Conservation (phyloP, 805 yeast species). For the Zygosaccharomyces bailii region DNA sequence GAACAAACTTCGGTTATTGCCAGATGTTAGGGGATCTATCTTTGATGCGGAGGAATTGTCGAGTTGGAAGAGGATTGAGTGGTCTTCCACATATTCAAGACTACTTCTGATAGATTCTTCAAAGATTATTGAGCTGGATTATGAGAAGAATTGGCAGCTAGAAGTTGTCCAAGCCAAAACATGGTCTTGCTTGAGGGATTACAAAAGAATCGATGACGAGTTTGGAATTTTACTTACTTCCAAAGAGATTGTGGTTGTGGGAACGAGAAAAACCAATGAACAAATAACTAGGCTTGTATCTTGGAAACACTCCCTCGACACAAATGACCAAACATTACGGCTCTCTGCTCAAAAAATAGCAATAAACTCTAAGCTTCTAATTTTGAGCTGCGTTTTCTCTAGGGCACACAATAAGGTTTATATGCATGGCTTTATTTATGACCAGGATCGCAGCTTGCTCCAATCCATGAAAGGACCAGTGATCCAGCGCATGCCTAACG, state of each 20-base stretch:
- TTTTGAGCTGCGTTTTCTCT: constrained; percentile 23
- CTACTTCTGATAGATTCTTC: constrained; percentile 44
- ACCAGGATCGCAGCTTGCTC: constrained; percentile 8
- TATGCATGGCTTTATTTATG: constrained; percentile 21
- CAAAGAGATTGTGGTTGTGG: constrained; percentile 57
- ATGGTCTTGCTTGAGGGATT: constrained; percentile 52
- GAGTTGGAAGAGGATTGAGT: constrained; percentile 48
- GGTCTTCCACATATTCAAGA: constrained; percentile 39
- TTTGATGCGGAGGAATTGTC: constrained; percentile 52
- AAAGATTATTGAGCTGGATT: constrained; percentile 37
- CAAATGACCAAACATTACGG: constrained; percentile 51
- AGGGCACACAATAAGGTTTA: constrained; percentile 20
- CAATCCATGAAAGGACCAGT: constrained; percentile 21
- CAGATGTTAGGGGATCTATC: constrained; percentile 28
- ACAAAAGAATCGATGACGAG: constrained; percentile 34
- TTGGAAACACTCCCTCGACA: constrained; percentile 68
- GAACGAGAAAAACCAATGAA: constrained; percentile 24
- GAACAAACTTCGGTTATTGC: constrained; percentile 10
- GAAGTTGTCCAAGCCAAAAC: constrained; percentile 47
- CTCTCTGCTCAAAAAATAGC: constrained; percentile 35
- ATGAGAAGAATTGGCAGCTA: constrained; percentile 29
- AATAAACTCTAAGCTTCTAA: constrained; percentile 6
- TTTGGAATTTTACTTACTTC: constrained; percentile 59
- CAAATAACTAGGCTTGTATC: constrained; percentile 51
- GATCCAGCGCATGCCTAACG: constrained; percentile 17